Evolutionary conservation across 75 land plant genomes (phyloP), one percentile per base, ranked within the genome.

Genomic region (Ceratopteris richardii): DNA sequence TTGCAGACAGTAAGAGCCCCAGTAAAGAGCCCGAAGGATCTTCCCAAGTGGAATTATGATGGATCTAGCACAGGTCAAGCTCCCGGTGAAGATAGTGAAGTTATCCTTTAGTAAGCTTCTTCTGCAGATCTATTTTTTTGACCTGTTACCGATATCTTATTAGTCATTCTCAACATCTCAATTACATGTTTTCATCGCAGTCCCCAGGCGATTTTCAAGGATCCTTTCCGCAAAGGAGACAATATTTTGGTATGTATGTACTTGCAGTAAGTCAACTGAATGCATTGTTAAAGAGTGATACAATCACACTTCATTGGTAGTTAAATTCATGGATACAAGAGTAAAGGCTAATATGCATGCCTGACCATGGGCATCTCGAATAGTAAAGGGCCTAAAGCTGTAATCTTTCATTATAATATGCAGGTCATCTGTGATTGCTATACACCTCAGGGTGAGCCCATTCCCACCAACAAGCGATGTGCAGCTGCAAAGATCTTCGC

Each of bases 51-150:
- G 96, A 90, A 90, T 62, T 90, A 85, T 51, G 96, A 90, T 68
- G 96, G 96, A 51, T 90, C 96, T 1, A 86, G 91, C 77, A 90
- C 96, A 39, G 96, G 96, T 0, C 96, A 90, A 70, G 96, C 96
- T 42, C 96, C 96, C 20, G 96, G 96, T 1, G 81, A 79, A 60
- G 96, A 90, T 60, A 90, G 96, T 77, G 96, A 90, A 81, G 96
- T 90, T 9, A 90, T 90, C 53, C 62, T 90, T 65, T 90, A 86
- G 90, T 86, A 79, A 68, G 80, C n/a, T n/a, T n/a, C n/a, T n/a
- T n/a, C n/a, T 13, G 14, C n/a, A 4, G 7, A 33, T 33, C 7
- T 9, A 33, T 9, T 4, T 4, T 4, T 33, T 33, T 33, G 7
- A 4, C 37, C 9, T 33, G 37, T 19, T 23, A 19, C n/a, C n/a